A percentile compares a stretch with the other conserved stretches of the same genome.
Conservation (phyloP, 371 early-diverging fungal species). For the Choanephora cucurbitarum region DNA sequence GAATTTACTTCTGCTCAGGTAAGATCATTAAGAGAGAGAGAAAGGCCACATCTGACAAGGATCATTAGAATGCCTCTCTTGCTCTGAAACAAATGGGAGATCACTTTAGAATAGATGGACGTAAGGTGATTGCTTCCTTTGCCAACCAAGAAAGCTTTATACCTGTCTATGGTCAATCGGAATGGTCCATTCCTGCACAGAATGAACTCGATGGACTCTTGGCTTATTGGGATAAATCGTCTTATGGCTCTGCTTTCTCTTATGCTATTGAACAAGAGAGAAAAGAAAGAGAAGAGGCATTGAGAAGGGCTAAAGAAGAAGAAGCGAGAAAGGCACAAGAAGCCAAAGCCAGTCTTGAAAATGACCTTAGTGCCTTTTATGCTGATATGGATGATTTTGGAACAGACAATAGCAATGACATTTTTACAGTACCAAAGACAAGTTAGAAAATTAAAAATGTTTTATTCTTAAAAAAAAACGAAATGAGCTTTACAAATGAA, state of each 20-base stretch:
- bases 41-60: background rate
- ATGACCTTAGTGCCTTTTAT: conserved; percentile 51
- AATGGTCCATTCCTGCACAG: conserved; percentile 41
- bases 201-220: conserved; percentile 37
- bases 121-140: conserved; percentile 38
- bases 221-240: conserved; percentile 59
- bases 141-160: conserved; percentile 54
- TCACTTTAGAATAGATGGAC: conserved; percentile 44
- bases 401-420: conserved; percentile 29
- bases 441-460: conserved; percentile 4
- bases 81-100: conserved; percentile 29
- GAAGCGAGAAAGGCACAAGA: conserved; percentile 23
- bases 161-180: conserved; percentile 51
- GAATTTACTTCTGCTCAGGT: conserved; percentile 48
- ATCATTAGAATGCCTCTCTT: conserved; percentile 29
- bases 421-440: conserved; percentile 44
- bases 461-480: background rate
- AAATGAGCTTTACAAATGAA: conserved; percentile 14
- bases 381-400: conserved; percentile 45
- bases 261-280: conserved; percentile 27
- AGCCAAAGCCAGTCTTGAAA: conserved; percentile 34
- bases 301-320: conserved; percentile 26
- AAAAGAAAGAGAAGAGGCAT: conserved; percentile 25
- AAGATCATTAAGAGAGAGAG: conserved; percentile 1
- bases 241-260: conserved; percentile 46